Evolutionary conservation across 306 rosid species (phyloP).

Genomic region (barrel medic (Medicago truncatula)): MtrunA17r5.0-ANR NC_053046.1:11144501-11145000

Average conservation of each 20-base stretch:
- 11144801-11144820: too few relatives aligned
- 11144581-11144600: slow-evolving; percentile 61
- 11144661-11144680: slow-evolving; percentile 77
- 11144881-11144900: too few relatives aligned
- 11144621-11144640: slow-evolving; percentile 67
- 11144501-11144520: slow-evolving; percentile 55
- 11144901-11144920: slow-evolving; percentile 53
- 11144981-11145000: background rate
- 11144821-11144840: too few relatives aligned
- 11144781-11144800: too few relatives aligned
- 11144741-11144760: too few relatives aligned
- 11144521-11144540: slow-evolving; percentile 58
- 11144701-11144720: slow-evolving; percentile 54
- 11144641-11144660: slow-evolving; percentile 70
- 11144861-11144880: too few relatives aligned
- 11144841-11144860: too few relatives aligned
- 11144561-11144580: slow-evolving; percentile 73
- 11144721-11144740: slow-evolving; percentile 52
- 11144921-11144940: slow-evolving; percentile 74
- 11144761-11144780: too few relatives aligned
- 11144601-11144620: slow-evolving; percentile 43
- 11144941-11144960: slow-evolving; percentile 28
- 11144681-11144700: slow-evolving; percentile 63
- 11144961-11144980: slow-evolving; percentile 30
- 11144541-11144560: slow-evolving; percentile 48